Percentiles rank a stretch among this genome's conserved stretches.
These are phyloP conservation scores for Phytopythium vexans DNA, from an alignment of 352 stramenopile species.

Conservation along the genomic window DNA sequence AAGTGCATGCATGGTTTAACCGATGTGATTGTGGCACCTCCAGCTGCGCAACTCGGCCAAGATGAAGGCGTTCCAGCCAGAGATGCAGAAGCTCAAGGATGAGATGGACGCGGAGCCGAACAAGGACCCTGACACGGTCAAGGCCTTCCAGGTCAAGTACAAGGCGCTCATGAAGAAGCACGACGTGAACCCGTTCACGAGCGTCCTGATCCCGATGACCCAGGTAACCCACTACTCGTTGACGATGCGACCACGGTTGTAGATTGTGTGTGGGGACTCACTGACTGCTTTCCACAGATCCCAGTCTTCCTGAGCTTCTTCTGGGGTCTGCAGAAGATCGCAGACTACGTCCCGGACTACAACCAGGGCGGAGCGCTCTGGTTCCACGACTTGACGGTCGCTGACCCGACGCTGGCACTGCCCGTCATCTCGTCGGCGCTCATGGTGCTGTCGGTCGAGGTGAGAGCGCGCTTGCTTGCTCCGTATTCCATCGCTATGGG, in stretches of 20 bases:
- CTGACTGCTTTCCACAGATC: slow-evolving; percentile 33
- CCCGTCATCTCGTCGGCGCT: slow-evolving; percentile 76
- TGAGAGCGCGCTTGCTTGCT: background rate
- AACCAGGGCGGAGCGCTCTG: slow-evolving; percentile 71
- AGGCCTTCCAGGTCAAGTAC: slow-evolving; percentile 69
- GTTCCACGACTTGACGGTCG: slow-evolving; percentile 73
- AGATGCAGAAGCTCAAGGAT: slow-evolving; percentile 77
- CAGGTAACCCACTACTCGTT: slow-evolving; percentile 23
- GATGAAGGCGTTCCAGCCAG: slow-evolving; percentile 79
- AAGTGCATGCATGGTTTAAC: background rate
- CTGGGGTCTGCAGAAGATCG: slow-evolving; percentile 76
- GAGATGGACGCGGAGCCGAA: slow-evolving; percentile 59
- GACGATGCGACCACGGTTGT: background rate
- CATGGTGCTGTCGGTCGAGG: slow-evolving; percentile 75
- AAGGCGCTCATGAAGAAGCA: slow-evolving; percentile 83
- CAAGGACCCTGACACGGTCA: slow-evolving; percentile 42
- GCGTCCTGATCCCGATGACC: slow-evolving; percentile 60
- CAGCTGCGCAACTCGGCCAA: slow-evolving; percentile 84
- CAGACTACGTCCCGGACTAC: slow-evolving; percentile 82
- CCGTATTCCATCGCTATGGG: background rate
- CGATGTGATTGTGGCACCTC: slow-evolving; percentile 1
- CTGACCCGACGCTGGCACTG: slow-evolving; percentile 73
- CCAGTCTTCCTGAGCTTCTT: slow-evolving; percentile 86
- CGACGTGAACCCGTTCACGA: slow-evolving; percentile 72
- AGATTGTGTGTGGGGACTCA: background rate